Conservation (phyloP, 768 basidiomycete species). For the Termitomyces sp. region DNA sequence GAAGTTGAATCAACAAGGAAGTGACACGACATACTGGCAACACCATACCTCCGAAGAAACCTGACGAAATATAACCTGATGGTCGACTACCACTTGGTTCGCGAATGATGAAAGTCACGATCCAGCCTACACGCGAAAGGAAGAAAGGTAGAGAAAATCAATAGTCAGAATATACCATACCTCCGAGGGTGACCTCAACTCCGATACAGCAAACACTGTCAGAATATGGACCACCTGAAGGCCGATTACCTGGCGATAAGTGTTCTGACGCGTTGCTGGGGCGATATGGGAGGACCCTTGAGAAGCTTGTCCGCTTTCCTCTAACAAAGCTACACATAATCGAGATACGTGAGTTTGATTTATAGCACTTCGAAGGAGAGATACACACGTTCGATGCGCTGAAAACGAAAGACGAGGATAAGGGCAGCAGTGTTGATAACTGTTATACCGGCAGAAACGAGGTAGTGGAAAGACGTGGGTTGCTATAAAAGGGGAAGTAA, state of each 20-base stretch:
- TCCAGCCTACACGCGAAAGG: conserved; percentile 26
- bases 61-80: conserved; percentile 38
- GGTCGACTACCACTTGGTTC: conserved; percentile 38
- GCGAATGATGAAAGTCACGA: conserved; percentile 43
- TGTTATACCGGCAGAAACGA: conserved; percentile 47
- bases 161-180: conserved; percentile 15
- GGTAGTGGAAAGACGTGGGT: conserved; percentile 65
- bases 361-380: background rate
- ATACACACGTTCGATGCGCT: conserved; percentile 21
- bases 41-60: conserved; percentile 18
- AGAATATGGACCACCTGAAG: conserved; percentile 37
- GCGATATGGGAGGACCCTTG: conserved; percentile 12
- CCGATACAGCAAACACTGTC: conserved; percentile 40
- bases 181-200: conserved; percentile 46
- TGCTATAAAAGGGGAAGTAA: conserved; percentile 53
- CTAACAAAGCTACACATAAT: conserved; percentile 12
- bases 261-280: conserved; percentile 17
- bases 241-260: conserved; percentile 40
- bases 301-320: conserved; percentile 19
- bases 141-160: background rate
- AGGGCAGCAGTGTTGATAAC: conserved; percentile 26
- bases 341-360: background rate
- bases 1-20: background rate
- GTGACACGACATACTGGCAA: background rate
- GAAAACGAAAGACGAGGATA: conserved; percentile 20